phyloP scores from a whole-genome alignment of 2,329 filamentous ascomycete genomes.

The Clarireedia homoeocarpa region DNA sequence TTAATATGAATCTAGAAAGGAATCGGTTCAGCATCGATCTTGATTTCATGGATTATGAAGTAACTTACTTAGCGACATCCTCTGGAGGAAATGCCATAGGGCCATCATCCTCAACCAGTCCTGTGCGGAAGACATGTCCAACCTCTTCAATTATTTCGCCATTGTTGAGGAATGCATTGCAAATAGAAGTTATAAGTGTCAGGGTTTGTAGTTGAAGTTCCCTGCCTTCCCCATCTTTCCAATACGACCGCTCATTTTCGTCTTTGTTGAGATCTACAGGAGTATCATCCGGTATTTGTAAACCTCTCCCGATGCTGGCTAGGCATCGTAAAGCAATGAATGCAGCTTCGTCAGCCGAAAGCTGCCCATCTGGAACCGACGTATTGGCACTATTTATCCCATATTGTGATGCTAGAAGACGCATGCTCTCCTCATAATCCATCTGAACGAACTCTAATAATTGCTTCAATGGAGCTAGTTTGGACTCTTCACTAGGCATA shows the following conservation, averaged over 20 bases:
- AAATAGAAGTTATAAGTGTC: slow-evolving; percentile 40
- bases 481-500: slow-evolving; percentile 48
- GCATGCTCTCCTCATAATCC: slow-evolving; percentile 45
- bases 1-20: slow-evolving; percentile 45
- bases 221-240: slow-evolving; percentile 40
- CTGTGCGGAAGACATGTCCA: slow-evolving; percentile 63
- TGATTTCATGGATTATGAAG: not conserved
- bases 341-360: slow-evolving; percentile 30
- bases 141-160: slow-evolving; percentile 65
- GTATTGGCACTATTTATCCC: not conserved
- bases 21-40: not conserved
- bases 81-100: slow-evolving; percentile 68
- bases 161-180: slow-evolving; percentile 47
- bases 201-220: slow-evolving; percentile 44
- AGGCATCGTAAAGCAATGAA: slow-evolving; percentile 55
- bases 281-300: slow-evolving; percentile 60
- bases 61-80: slow-evolving; percentile 45
- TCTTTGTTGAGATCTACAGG: slow-evolving; percentile 59
- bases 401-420: slow-evolving; percentile 10
- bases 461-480: slow-evolving; percentile 45
- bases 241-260: slow-evolving; percentile 33
- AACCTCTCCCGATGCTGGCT: slow-evolving; percentile 60
- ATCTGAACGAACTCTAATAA: slow-evolving; percentile 54
- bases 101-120: slow-evolving; percentile 69
- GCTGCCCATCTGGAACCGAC: not conserved